These are phyloP conservation scores for Yamadazyma insecticola DNA, from an alignment of 805 yeast species.

Conservation along the genomic window DNA sequence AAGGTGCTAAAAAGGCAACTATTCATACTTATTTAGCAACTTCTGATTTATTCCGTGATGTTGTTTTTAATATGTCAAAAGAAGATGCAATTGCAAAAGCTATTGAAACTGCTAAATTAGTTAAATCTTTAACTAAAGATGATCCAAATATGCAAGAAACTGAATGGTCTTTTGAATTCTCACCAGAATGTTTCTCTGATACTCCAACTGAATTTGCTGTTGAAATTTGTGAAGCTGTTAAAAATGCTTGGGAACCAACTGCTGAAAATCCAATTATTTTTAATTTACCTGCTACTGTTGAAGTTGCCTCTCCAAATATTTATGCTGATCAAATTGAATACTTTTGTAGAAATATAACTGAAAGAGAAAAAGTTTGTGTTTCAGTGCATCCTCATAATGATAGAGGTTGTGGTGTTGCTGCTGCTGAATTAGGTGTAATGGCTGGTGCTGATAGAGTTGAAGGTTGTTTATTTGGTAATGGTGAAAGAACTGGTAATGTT, in stretches of 20 bases:
- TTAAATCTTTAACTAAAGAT: conserved; percentile 67
- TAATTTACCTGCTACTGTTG: conserved; percentile 79
- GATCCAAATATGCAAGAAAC: conserved; percentile 64
- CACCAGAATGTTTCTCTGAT: conserved; percentile 76
- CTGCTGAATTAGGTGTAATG: conserved; percentile 67
- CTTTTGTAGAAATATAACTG: conserved; percentile 60
- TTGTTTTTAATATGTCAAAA: conserved; percentile 68
- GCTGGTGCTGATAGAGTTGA: conserved; percentile 88
- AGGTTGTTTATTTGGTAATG: conserved; percentile 79
- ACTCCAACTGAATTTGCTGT: conserved; percentile 71
- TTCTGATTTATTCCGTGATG: conserved; percentile 69
- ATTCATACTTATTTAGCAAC: conserved; percentile 75
- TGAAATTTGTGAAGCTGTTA: conserved; percentile 76
- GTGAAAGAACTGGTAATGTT: conserved; percentile 83
- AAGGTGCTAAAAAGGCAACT: conserved; percentile 70
- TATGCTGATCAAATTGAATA: conserved; percentile 81
- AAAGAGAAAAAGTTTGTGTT: conserved; percentile 66
- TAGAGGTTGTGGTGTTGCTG: conserved; percentile 83
- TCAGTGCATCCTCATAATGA: conserved; percentile 77
- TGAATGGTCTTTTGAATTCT: conserved; percentile 67
- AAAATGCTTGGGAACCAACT: conserved; percentile 76
- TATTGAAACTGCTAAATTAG: conserved; percentile 64
- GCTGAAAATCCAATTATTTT: conserved; percentile 68
- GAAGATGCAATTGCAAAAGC: conserved; percentile 67
- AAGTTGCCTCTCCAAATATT: conserved; percentile 68